phyloP scores from a whole-genome alignment of 805 yeast species.

The Kuraishia molischiana region DNA sequence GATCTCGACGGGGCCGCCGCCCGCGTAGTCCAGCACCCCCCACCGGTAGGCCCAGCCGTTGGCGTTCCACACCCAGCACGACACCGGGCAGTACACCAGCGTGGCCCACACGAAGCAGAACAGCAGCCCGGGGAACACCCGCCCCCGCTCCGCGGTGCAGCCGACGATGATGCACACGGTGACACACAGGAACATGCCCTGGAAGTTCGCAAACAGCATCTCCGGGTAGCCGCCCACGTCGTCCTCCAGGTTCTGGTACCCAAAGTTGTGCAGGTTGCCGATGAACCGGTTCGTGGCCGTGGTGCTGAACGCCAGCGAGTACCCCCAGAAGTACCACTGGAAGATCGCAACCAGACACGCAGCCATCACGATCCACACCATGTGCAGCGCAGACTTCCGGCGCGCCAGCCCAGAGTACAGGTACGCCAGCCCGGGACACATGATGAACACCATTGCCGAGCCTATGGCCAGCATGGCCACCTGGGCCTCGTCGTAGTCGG shows the following conservation, averaged over 20 bases:
- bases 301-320: constrained; percentile 78
- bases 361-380: constrained; percentile 74
- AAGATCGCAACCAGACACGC: constrained; percentile 65
- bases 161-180: constrained; percentile 89
- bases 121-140: constrained; percentile 75
- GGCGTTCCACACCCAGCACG: constrained; percentile 90
- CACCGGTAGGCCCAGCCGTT: constrained; percentile 91
- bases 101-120: constrained; percentile 87
- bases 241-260: constrained; percentile 62
- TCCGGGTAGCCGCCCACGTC: constrained; percentile 52
- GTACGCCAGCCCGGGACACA: constrained; percentile 94
- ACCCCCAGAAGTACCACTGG: constrained; percentile 99
- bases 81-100: constrained; percentile 87
- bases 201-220: constrained; percentile 76
- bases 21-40: constrained; percentile 94
- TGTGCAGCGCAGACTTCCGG: constrained; percentile 79
- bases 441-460: constrained; percentile 68
- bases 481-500: constrained; percentile 32
- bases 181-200: constrained; percentile 87
- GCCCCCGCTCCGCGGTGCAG: constrained; percentile 87
- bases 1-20: constrained; percentile 96
- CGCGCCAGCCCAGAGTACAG: constrained; percentile 87
- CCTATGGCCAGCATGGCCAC: constrained; percentile 47
- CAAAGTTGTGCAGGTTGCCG: constrained; percentile 79
- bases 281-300: constrained; percentile 77